These are phyloP conservation scores for Arbutus unedo DNA, from an alignment of 148 eudicot genomes.

Conservation along the genomic window DNA sequence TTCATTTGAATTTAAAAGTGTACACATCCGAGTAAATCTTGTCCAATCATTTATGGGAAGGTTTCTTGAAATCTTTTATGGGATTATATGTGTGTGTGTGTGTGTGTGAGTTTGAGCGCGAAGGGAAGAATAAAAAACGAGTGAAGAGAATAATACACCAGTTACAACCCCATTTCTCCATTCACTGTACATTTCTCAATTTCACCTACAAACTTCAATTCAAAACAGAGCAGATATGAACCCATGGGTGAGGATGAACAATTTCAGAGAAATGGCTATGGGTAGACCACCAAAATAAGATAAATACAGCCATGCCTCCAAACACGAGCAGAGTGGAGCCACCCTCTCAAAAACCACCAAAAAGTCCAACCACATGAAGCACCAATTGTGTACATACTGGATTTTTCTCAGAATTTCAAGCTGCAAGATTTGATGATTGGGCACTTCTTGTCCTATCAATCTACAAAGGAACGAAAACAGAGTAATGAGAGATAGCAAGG, in stretches of 20 bases:
- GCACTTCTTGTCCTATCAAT: background rate
- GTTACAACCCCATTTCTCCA: background rate
- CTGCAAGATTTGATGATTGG: constrained; percentile 4
- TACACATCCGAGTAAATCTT: no score
- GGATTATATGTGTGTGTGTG: no score
- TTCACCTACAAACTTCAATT: background rate
- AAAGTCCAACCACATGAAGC: background rate
- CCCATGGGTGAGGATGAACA: background rate
- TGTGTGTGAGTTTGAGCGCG: no score
- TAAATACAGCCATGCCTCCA: background rate
- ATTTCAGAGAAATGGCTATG: background rate
- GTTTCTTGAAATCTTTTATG: no score
- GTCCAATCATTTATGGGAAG: no score
- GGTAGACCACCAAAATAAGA: background rate
- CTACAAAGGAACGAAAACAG: background rate
- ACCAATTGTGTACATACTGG: background rate
- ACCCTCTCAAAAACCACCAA: background rate
- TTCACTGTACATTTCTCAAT: background rate
- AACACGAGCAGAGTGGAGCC: background rate
- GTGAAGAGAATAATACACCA: background rate
- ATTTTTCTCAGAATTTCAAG: constrained; percentile 1
- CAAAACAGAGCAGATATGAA: background rate
- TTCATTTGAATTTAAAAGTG: no score
- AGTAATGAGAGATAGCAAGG: background rate
- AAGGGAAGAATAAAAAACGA: background rate